Base-by-base conservation (phyloP, 225 moss, liverwort and hornwort genomes). In the Antitrichia curtipendula region DNA sequence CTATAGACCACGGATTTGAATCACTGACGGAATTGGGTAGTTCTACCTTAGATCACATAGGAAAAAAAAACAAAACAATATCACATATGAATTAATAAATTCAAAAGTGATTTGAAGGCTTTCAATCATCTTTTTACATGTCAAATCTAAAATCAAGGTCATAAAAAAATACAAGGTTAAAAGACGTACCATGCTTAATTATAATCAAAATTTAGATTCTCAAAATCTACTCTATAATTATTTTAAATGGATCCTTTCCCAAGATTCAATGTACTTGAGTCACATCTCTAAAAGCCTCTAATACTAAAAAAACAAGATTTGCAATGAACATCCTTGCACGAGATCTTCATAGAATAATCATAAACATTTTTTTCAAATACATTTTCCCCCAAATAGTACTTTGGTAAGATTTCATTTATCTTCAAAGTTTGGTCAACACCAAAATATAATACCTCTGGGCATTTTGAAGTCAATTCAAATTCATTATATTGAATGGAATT, bases 41-140 rank as follows among this genome's bases (percentile, higher is more conserved):
- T n/a, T n/a, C n/a, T n/a, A n/a, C n/a, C n/a, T n/a, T 40, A 5
- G 4, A 23, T 38, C 0, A 8, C 1, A 8, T 9, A 27, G 5
- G 5, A 71, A 27, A 41, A 16, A 2, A 2, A 41, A 27, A 9
- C 0, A 25, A 9, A 71, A 27, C 9, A 71, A 41, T 43, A 9
- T 41, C 3, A 16, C 6, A 27, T 43, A 31, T 29, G 7, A 47
- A 47, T 73, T 66, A n/a, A 66, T 45, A 6, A n/a, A 22, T 38
- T 22, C 0, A 1, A 12, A 65, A 66, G 12, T 38, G 0, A 66
- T 38, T 20, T n/a, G 6, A 66, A 38, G 66, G 2, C 7, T 21
- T n/a, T 66, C 38, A n/a, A 66, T 66, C 2, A 0, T n/a, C 6
- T 19, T 65, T n/a, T 36, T 11, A 65, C 1, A 36, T 36, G 36